Conservation (phyloP, 1,284 basidiomycete species). For the Fomes fomentarius region DNA sequence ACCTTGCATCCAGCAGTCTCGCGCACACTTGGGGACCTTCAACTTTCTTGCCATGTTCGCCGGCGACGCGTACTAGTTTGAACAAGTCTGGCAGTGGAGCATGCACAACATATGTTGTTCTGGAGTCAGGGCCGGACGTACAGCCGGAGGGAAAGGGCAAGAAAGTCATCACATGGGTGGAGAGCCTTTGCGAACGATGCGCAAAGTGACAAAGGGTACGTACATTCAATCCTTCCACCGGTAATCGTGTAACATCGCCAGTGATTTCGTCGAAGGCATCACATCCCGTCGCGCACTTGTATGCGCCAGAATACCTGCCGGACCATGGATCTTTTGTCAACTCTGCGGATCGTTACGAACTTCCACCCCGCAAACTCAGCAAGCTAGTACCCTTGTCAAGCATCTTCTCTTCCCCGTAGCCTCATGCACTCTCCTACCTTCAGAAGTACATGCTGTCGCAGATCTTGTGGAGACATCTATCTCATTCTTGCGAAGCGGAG, state of each 20-base stretch:
- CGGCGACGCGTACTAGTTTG: conserved; percentile 46
- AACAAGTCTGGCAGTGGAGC: conserved; percentile 37
- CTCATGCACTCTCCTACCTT: conserved; percentile 48
- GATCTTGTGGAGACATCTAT: conserved; percentile 38
- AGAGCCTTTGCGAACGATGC: conserved; percentile 48
- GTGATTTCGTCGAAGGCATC: conserved; percentile 41
- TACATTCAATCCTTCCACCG: conserved; percentile 9
- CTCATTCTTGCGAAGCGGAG: conserved; percentile 20
- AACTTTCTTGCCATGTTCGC: conserved; percentile 60
- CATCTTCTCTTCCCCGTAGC: conserved; percentile 49
- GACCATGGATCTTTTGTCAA: conserved; percentile 50
- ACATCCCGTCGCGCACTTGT: conserved; percentile 46
- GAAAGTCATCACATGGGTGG: conserved; percentile 66
- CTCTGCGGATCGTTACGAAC: conserved; percentile 40
- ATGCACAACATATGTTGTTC: conserved; percentile 58
- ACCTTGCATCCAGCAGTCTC: conserved; percentile 68
- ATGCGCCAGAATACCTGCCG: conserved; percentile 46
- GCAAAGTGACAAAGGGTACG: conserved; percentile 46
- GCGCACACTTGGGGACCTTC: conserved; percentile 68
- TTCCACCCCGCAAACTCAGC: conserved; percentile 30
- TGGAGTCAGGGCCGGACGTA: conserved; percentile 52
- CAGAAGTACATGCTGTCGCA: conserved; percentile 28
- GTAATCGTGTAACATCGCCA: neutral
- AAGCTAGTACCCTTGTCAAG: conserved; percentile 35
- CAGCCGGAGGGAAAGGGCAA: conserved; percentile 43